Evolutionary conservation across 306 rosid genomes (phyloP).

Genomic region (Hylodesmum podocarpum): DNA sequence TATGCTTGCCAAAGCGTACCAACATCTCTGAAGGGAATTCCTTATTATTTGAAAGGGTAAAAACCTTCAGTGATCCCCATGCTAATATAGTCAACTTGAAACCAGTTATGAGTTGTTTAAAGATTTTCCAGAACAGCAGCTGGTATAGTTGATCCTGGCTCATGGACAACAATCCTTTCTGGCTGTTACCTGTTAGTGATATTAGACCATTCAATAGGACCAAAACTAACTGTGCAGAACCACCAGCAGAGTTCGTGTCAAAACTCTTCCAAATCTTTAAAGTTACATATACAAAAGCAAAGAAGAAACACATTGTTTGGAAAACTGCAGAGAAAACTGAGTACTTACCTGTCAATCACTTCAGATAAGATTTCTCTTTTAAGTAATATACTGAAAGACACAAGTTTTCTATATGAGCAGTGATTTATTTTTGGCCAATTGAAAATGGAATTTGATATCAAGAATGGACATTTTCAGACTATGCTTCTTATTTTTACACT

Average conservation of each 20-base stretch:
- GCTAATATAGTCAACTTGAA: not conserved
- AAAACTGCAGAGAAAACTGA: not conserved
- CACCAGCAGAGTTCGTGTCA: not conserved
- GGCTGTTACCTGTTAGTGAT: not conserved
- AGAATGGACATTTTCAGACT: not conserved
- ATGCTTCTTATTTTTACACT: not conserved
- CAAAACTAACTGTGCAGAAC: not conserved
- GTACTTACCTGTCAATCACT: not conserved
- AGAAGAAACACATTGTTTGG: not conserved
- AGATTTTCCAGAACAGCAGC: not conserved
- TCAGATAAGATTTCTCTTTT: not conserved
- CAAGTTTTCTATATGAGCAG: not conserved
- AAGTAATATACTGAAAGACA: not conserved
- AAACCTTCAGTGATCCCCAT: not conserved
- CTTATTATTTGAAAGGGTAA: not conserved
- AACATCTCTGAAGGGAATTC: not conserved
- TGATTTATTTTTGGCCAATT: not conserved
- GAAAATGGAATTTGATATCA: not conserved
- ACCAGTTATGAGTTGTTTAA: not conserved
- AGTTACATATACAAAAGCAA: not conserved
- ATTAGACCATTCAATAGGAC: not conserved
- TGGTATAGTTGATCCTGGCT: not conserved
- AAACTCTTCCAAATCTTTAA: not conserved
- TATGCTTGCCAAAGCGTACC: not conserved
- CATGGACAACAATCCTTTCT: not conserved